phyloP scores from a whole-genome alignment of 805 yeast genomes.

The Lipomyces kockii region DNA sequence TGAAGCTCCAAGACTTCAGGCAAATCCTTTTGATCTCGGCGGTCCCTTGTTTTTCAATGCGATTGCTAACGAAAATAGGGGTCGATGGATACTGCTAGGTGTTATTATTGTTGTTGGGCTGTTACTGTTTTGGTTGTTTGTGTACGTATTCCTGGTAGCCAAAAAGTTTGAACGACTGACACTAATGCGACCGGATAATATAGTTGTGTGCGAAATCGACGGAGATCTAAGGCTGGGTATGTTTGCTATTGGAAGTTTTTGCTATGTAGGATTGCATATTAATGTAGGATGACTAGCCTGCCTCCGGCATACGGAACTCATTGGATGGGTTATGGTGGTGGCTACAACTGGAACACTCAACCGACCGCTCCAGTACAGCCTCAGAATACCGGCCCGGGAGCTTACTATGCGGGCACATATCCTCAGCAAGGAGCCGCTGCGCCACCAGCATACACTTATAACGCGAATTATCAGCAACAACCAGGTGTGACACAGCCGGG shows the following conservation, averaged over 20 bases:
- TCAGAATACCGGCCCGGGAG: conserved; percentile 19
- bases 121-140: conserved; percentile 16
- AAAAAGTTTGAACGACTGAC: not conserved
- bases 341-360: conserved; percentile 7
- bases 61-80: conserved; percentile 12
- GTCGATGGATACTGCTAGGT: conserved; percentile 32
- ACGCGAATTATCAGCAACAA: conserved; percentile 3
- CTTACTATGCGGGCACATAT: conserved; percentile 24
- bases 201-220: conserved; percentile 24
- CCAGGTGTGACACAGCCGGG: not conserved
- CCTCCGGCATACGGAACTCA: conserved; percentile 33
- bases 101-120: conserved; percentile 17
- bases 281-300: conserved; percentile 13
- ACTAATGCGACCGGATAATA: not conserved
- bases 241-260: not conserved
- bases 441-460: conserved; percentile 25
- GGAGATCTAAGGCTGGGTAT: conserved; percentile 26
- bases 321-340: conserved; percentile 28
- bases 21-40: not conserved
- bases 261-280: not conserved
- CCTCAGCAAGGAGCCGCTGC: conserved; percentile 14
- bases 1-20: not conserved
- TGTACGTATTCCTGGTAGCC: conserved; percentile 15
- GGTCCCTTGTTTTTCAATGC: not conserved
- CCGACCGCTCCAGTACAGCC: conserved; percentile 5